Percentiles rank a stretch among this genome's conserved stretches.
Conservation (phyloP, 1,284 basidiomycete genomes). For the Porogramme epimiltina region DNA sequence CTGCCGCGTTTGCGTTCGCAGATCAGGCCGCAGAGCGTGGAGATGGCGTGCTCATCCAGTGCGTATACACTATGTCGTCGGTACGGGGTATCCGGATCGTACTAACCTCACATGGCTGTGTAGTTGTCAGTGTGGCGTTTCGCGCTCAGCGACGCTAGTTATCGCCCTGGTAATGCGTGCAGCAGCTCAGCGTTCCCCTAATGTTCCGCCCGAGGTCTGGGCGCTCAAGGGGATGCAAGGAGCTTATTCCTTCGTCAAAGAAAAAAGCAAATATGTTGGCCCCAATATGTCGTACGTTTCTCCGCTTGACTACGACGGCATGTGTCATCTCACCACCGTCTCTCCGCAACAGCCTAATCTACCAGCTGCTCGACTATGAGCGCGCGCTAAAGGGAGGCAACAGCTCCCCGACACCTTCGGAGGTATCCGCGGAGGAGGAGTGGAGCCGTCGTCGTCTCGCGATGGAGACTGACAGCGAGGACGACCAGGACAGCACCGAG, state of each 20-base stretch:
- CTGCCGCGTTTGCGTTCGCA: constrained; percentile 78
- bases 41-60: constrained; percentile 89
- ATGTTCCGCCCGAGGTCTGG: constrained; percentile 74
- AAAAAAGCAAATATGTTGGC: constrained; percentile 85
- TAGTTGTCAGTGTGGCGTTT: constrained; percentile 96
- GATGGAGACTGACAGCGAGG: constrained; percentile 56
- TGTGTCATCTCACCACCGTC: constrained; percentile 6
- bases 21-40: constrained; percentile 75
- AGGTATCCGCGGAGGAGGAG: constrained; percentile 73
- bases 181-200: constrained; percentile 71
- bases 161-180: constrained; percentile 97
- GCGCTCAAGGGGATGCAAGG: constrained; percentile 89
- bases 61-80: constrained; percentile 37
- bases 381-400: constrained; percentile 65
- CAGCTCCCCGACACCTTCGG: constrained; percentile 51
- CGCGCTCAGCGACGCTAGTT: constrained; percentile 89
- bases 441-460: constrained; percentile 76
- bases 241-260: constrained; percentile 89
- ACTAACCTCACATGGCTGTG: constrained; percentile 10
- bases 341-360: constrained; percentile 76
- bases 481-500: constrained; percentile 55
- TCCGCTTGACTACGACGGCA: constrained; percentile 11
- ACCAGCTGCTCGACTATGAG: constrained; percentile 94
- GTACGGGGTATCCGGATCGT: background rate
- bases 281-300: constrained; percentile 92